These are phyloP conservation scores for Fistulinella cinereoalba DNA, from an alignment of 1,284 basidiomycete genomes.

Conservation along the genomic window DNA sequence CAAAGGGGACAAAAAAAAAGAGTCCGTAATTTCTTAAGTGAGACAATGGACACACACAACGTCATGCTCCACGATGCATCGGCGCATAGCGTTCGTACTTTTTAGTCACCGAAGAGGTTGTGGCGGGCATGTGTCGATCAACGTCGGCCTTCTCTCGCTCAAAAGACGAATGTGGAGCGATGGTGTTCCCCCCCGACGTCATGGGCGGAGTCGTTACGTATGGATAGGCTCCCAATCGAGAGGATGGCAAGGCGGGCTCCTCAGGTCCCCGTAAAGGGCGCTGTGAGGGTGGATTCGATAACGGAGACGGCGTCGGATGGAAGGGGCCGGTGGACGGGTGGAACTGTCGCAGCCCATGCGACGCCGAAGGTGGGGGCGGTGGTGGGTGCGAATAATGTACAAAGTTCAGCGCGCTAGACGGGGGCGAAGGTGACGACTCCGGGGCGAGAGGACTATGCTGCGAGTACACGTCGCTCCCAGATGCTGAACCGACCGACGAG, in stretches of 20 bases:
- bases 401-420: conserved; percentile 49
- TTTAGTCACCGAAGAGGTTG: conserved; percentile 23
- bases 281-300: conserved; percentile 41
- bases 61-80: conserved; percentile 22
- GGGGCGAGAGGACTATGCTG: conserved; percentile 40
- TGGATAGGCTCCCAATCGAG: conserved; percentile 31
- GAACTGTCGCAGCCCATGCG: conserved; percentile 28
- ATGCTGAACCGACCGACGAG: conserved; percentile 48
- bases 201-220: conserved; percentile 35
- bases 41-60: neutral
- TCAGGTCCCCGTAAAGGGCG: conserved; percentile 29
- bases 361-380: conserved; percentile 13
- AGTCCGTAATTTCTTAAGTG: neutral
- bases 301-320: conserved; percentile 42
- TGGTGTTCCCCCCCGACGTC: conserved; percentile 20
- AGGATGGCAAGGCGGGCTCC: conserved; percentile 18
- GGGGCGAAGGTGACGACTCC: conserved; percentile 60
- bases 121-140: conserved; percentile 30
- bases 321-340: conserved; percentile 21
- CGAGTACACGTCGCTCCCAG: conserved; percentile 55
- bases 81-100: conserved; percentile 33
- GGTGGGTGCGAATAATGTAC: conserved; percentile 46
- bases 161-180: conserved; percentile 46
- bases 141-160: conserved; percentile 46
- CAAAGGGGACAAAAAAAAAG: neutral